Conservation (phyloP, 805 yeast species). For the Wickerhamiella vanderwaltii region DNA sequence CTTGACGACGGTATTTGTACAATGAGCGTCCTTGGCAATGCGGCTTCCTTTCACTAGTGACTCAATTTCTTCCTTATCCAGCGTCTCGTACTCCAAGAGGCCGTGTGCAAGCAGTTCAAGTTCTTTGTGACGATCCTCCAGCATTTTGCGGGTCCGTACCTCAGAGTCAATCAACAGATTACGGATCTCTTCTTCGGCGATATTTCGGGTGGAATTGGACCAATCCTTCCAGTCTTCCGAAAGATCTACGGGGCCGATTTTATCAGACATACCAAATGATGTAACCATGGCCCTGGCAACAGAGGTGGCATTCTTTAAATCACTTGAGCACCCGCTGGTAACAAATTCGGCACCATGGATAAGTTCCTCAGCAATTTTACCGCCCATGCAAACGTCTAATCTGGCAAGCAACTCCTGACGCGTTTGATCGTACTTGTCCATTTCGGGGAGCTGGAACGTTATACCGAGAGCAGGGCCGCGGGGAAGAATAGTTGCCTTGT, state of each 20-base stretch:
- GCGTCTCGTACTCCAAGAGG: slow-evolving; percentile 85
- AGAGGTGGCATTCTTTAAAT: slow-evolving; percentile 75
- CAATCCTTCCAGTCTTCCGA: slow-evolving; percentile 90
- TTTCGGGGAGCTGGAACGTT: slow-evolving; percentile 94
- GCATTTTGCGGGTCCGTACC: slow-evolving; percentile 58
- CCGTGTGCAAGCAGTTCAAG: slow-evolving; percentile 85
- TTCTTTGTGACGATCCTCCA: slow-evolving; percentile 52
- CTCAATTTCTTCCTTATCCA: slow-evolving; percentile 83
- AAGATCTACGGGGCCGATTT: slow-evolving; percentile 81
- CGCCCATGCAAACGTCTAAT: slow-evolving; percentile 97
- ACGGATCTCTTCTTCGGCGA: slow-evolving; percentile 89
- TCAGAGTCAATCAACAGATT: slow-evolving; percentile 63
- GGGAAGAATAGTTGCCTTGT: slow-evolving; percentile 93
- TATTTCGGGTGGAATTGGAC: slow-evolving; percentile 78
- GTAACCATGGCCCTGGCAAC: slow-evolving; percentile 97
- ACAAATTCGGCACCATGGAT: slow-evolving; percentile 84
- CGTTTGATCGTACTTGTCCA: slow-evolving; percentile 93
- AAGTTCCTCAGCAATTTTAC: slow-evolving; percentile 92
- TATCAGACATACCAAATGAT: slow-evolving; percentile 89
- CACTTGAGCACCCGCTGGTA: slow-evolving; percentile 91
- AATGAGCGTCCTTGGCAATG: slow-evolving; percentile 48
- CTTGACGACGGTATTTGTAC: slow-evolving; percentile 65
- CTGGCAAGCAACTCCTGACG: slow-evolving; percentile 80
- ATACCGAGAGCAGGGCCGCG: slow-evolving; percentile 95
- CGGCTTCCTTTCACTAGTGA: slow-evolving; percentile 70